Evolutionary conservation across 1,139 yeast genomes (phyloP).

Genomic region (Yamadazyma sp.): DNA sequence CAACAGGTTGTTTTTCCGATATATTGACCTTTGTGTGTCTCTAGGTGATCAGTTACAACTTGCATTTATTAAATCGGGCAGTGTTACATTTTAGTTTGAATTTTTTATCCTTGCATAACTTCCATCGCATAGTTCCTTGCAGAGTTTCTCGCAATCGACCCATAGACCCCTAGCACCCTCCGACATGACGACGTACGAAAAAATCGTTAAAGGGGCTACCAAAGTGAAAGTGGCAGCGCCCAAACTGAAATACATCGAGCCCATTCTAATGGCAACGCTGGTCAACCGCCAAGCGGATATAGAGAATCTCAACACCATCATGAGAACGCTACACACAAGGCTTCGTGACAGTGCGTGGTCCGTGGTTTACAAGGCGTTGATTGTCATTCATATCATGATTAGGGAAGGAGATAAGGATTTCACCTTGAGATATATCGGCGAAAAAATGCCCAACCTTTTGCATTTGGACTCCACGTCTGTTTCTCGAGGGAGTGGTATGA

Average conservation of each 20-base stretch:
- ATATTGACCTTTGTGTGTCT: no score
- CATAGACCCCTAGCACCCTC: neutral
- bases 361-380: conserved; percentile 78
- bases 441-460: conserved; percentile 56
- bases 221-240: conserved; percentile 88
- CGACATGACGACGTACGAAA: conserved; percentile 46
- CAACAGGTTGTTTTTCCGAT: neutral
- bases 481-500: conserved; percentile 31
- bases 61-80: no score
- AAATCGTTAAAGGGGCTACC: conserved; percentile 51
- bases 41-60: no score
- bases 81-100: no score
- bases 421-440: conserved; percentile 63
- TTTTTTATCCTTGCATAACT: no score
- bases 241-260: conserved; percentile 91
- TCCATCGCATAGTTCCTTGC: no score
- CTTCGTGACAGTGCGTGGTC: conserved; percentile 86
- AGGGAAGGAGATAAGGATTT: conserved; percentile 84
- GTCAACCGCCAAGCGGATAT: conserved; percentile 39
- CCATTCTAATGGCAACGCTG: conserved; percentile 77
- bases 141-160: neutral
- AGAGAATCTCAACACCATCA: conserved; percentile 66
- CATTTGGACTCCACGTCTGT: conserved; percentile 40
- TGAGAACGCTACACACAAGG: conserved; percentile 60
- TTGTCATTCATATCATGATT: conserved; percentile 87